A percentile compares a stretch with the other conserved stretches of the same genome.
Conservation (phyloP, 2,329 filamentous ascomycete genomes). For the Arthroderma uncinatum region DNA sequence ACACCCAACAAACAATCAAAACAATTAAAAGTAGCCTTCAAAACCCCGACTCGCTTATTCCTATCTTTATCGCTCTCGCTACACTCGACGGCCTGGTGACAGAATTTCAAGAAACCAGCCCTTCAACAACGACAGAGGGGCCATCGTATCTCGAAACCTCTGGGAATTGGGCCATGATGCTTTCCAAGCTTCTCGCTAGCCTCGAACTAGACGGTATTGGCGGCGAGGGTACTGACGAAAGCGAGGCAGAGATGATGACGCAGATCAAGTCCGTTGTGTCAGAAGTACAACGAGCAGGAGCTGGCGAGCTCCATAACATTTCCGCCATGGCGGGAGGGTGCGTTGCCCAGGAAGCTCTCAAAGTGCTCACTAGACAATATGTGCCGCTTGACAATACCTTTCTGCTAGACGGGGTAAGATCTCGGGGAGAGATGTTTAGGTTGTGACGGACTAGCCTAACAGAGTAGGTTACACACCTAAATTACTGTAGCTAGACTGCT, state of each 20-base stretch:
- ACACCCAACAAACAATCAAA: slow-evolving; percentile 33
- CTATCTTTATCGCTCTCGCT: slow-evolving; percentile 58
- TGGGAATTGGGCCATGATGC: slow-evolving; percentile 21
- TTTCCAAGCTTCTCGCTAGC: slow-evolving; percentile 7
- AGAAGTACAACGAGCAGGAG: slow-evolving; percentile 64
- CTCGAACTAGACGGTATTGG: slow-evolving; percentile 33
- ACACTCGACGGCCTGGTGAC: slow-evolving; percentile 37
- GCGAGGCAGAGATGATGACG: slow-evolving; percentile 35
- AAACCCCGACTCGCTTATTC: slow-evolving; percentile 49
- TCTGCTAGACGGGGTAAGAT: slow-evolving; percentile 51
- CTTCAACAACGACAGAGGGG: background rate
- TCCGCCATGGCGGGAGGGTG: slow-evolving; percentile 79
- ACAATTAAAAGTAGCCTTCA: slow-evolving; percentile 30
- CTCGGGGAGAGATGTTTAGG: slow-evolving; percentile 43
- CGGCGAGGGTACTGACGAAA: slow-evolving; percentile 29
- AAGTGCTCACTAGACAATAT: slow-evolving; percentile 57
- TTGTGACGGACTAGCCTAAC: slow-evolving; percentile 22
- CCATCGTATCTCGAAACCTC: slow-evolving; percentile 25
- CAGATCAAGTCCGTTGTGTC: slow-evolving; percentile 46
- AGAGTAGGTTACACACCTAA: background rate
- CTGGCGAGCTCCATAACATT: slow-evolving; percentile 85
- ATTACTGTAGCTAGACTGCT: background rate
- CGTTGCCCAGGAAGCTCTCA: slow-evolving; percentile 94
- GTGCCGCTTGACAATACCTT: slow-evolving; percentile 54
- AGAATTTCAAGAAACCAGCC: slow-evolving; percentile 40